Percentiles rank a stretch among this genome's conserved stretches.
phyloP scores from a whole-genome alignment of 2,329 filamentous ascomycete genomes.

The Neonectria faginata region DNA sequence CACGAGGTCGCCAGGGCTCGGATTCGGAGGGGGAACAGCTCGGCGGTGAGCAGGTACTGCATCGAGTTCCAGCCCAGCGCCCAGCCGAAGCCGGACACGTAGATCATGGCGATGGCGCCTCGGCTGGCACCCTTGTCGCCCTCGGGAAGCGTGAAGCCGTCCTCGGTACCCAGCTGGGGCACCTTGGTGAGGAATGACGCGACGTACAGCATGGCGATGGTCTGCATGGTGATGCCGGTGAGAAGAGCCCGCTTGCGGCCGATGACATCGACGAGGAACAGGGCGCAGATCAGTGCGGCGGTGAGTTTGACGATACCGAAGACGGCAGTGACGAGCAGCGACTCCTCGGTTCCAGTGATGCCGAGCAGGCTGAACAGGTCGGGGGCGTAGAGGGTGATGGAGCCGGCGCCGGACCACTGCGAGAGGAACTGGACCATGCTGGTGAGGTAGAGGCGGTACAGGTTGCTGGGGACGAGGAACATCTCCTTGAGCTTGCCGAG shows the following conservation, averaged over 20 bases:
- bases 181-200: conserved; percentile 72
- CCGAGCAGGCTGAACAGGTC: conserved; percentile 80
- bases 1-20: conserved; percentile 77
- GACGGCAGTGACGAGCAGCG: conserved; percentile 78
- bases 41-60: conserved; percentile 82
- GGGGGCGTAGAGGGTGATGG: conserved; percentile 81
- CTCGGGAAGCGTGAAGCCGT: conserved; percentile 59
- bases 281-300: conserved; percentile 74
- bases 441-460: conserved; percentile 78
- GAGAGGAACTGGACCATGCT: conserved; percentile 76
- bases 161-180: conserved; percentile 65
- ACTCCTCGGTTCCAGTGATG: conserved; percentile 74
- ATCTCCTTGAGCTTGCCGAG: conserved; percentile 76
- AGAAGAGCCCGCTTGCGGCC: conserved; percentile 77
- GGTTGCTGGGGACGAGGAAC: conserved; percentile 74
- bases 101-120: conserved; percentile 80
- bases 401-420: conserved; percentile 80
- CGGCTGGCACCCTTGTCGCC: conserved; percentile 68
- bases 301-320: conserved; percentile 81
- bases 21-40: conserved; percentile 81
- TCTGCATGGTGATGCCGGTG: conserved; percentile 70
- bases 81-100: conserved; percentile 76
- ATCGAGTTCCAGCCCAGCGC: conserved; percentile 80
- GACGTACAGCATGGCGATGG: conserved; percentile 71
- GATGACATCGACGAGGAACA: conserved; percentile 84